Evolutionary conservation across 139 green algal species (phyloP).

Genomic region (Zygnema cylindricum): DNA sequence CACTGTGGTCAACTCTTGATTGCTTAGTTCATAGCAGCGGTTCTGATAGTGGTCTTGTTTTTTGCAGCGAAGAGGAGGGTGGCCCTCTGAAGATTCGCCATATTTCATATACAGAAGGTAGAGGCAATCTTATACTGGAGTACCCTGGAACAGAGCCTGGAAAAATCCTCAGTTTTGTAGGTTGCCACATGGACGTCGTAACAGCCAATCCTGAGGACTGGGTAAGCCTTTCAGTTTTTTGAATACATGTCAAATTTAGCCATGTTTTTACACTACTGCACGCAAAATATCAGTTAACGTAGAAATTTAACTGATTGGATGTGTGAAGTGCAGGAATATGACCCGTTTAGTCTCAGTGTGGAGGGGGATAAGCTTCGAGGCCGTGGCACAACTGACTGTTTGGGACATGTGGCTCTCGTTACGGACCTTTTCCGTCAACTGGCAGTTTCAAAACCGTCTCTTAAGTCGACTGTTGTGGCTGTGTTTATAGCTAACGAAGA

Average conservation of each 20-base stretch:
- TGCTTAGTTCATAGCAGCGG: no score
- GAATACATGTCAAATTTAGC: no score
- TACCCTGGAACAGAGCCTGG: conserved; percentile 67
- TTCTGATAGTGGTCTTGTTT: no score
- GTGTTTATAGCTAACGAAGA: conserved; percentile 85
- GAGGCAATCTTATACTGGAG: conserved; percentile 78
- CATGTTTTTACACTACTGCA: no score
- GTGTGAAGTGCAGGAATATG: conserved; percentile 70
- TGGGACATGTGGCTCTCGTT: conserved; percentile 80
- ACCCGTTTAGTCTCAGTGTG: conserved; percentile 74
- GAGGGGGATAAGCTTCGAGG: conserved; percentile 77
- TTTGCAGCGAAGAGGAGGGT: conserved; percentile 68
- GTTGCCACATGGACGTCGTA: conserved; percentile 80
- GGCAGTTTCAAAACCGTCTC: conserved; percentile 57
- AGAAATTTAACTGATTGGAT: no score
- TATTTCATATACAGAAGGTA: conserved; percentile 73
- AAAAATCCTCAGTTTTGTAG: conserved; percentile 72
- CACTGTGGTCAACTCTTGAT: no score
- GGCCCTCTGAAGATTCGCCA: conserved; percentile 71
- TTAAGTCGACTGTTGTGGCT: conserved; percentile 73
- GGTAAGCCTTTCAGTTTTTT: conserved; percentile 56
- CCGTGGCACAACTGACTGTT: conserved; percentile 79
- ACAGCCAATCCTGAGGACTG: conserved; percentile 79
- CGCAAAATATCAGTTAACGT: no score
- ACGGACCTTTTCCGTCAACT: conserved; percentile 74